Conservation (phyloP, 2,329 filamentous ascomycete species). For the Hymenoscyphus linearis region DNA sequence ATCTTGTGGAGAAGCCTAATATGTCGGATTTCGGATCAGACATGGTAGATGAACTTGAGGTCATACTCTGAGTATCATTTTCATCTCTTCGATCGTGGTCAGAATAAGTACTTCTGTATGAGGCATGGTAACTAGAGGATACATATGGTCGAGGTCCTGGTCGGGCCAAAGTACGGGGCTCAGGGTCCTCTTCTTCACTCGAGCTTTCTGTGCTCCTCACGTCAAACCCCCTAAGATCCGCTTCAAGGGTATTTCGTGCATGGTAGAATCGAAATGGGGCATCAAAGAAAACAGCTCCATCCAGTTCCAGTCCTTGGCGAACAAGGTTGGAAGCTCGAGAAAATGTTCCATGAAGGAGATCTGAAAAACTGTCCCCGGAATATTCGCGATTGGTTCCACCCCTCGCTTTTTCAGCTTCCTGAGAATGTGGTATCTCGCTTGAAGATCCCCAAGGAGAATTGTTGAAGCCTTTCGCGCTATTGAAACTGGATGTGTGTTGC, state of each 20-base stretch:
- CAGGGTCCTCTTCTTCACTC: slow-evolving; percentile 11
- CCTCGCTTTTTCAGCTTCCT: background rate
- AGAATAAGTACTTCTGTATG: background rate
- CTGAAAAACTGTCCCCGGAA: slow-evolving; percentile 18
- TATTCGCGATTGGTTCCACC: slow-evolving; percentile 12
- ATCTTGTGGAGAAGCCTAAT: slow-evolving; percentile 24
- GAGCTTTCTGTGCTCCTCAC: slow-evolving; percentile 7
- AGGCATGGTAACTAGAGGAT: background rate
- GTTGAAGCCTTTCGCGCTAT: slow-evolving; percentile 17
- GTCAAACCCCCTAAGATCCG: slow-evolving; percentile 14
- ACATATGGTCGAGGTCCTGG: slow-evolving; percentile 16
- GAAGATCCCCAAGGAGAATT: slow-evolving; percentile 23
- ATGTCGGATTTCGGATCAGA: slow-evolving; percentile 21
- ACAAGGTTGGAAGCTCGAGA: slow-evolving; percentile 29
- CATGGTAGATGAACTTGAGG: background rate
- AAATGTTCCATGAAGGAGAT: slow-evolving; percentile 21
- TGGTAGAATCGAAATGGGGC: slow-evolving; percentile 24
- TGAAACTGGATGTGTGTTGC: slow-evolving; percentile 12
- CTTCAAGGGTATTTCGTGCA: slow-evolving; percentile 21
- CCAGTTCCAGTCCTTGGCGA: slow-evolving; percentile 25
- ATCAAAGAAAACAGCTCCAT: slow-evolving; percentile 28
- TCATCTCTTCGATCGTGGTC: background rate
- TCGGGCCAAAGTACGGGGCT: background rate
- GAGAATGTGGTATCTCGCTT: slow-evolving; percentile 12
- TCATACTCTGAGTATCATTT: background rate